Evolutionary conservation across 352 stramenopile species (phyloP), one percentile per base, ranked within the genome.

Genomic region (Phytophthora chlamydospora): DNA sequence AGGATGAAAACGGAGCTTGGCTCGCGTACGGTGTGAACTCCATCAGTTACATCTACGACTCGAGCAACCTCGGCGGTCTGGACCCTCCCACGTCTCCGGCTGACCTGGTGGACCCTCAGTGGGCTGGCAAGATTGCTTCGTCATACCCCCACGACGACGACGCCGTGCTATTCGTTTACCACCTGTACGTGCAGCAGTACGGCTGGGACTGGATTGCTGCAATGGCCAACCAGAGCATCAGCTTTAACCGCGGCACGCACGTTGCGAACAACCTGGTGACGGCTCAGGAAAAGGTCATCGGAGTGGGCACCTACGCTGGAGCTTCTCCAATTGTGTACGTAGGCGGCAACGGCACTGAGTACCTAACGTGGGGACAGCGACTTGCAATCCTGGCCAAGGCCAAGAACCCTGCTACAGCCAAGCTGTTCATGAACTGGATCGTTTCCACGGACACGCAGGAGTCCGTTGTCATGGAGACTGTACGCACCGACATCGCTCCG

Each of bases 111-210:
- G 55, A 80, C 34, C 51, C 73, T 7, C 56, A 73, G 29, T 82
- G 67, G 39, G 54, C 62, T 14, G 62, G 58, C 35, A 34, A 74
- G n/a, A 83, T 84, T 47, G 71, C 73, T 34, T 83, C 73, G 1
- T 45, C 67, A 16, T 81, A 83, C 57, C 76, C 73, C 9, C 54
- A 82, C 44, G 76, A 83, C 47, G 73, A 83, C 39, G 73, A 82
- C 33, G 71, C 76, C 0, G 49, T 71, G 14, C 43, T 86, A 2
- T 86, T 83, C 71, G 31, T 86, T 68, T 57, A 33, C 49, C 19
- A 50, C 4, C 40, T 51, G 2, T 82, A 80, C 50, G 54, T 78
- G 4, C 51, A 83, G 66, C 62, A 77, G 41, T 72, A 73, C 35
- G 68, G 57, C 14, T 76, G 68, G 68, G 62, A 70, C 14, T 73